Percentiles rank a stretch among this genome's conserved stretches.
Evolutionary conservation across 2,329 filamentous ascomycete species (phyloP).

Genomic region (Phoma sp.): DNA sequence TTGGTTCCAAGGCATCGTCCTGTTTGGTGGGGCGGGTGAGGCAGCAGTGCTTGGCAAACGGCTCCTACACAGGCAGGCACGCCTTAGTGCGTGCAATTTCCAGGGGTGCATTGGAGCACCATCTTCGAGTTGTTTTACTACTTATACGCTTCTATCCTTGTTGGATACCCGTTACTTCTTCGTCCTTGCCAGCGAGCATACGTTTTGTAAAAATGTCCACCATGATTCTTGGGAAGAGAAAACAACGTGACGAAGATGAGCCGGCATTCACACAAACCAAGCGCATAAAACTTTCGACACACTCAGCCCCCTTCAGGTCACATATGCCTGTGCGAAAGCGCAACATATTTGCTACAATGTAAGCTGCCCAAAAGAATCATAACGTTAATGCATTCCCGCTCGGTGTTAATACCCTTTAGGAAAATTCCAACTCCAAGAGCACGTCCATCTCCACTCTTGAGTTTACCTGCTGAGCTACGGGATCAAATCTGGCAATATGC

Average conservation of each 20-base stretch:
- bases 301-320: too few relatives aligned
- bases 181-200: background rate
- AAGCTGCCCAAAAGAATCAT: background rate
- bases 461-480: conserved; percentile 8
- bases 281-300: background rate
- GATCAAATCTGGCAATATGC: background rate
- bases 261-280: background rate
- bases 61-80: background rate
- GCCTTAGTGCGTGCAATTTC: background rate
- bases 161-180: too few relatives aligned
- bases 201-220: too few relatives aligned
- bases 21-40: background rate
- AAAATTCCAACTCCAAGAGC: background rate
- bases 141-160: too few relatives aligned
- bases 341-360: background rate
- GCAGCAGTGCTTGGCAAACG: conserved; percentile 3
- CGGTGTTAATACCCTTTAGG: background rate
- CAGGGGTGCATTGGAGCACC: background rate
- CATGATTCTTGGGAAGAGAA: conserved; percentile 68
- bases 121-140: background rate
- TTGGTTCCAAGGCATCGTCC: background rate
- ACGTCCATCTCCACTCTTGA: background rate
- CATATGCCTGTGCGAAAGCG: too few relatives aligned
- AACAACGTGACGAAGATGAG: conserved; percentile 50
- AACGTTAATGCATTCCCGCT: background rate